A percentile compares a stretch with the other conserved stretches of the same genome.
Conservation (phyloP, 108 stramenopile species). For the Cyclotella baltica region DNA sequence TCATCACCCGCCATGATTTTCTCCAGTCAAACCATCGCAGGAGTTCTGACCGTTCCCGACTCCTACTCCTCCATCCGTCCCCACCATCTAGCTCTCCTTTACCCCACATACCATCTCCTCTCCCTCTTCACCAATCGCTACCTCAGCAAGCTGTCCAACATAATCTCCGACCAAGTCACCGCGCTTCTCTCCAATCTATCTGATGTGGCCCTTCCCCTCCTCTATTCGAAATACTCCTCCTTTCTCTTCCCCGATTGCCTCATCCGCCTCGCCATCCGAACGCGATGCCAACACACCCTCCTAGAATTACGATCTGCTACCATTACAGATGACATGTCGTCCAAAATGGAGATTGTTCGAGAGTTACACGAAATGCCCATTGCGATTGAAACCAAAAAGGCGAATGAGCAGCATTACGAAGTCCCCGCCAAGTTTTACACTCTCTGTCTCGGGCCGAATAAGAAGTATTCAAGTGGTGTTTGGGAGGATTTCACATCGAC, state of each 20-base stretch:
- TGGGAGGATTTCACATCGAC: constrained; percentile 44
- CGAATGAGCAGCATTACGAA: constrained; percentile 99
- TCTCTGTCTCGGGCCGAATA: constrained; percentile 85
- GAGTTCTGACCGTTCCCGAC: neutral
- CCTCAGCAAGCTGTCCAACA: constrained; percentile 40
- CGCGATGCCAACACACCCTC: constrained; percentile 67
- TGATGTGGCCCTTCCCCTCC: constrained; percentile 52
- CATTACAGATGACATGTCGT: constrained; percentile 50
- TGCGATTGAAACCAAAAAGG: constrained; percentile 87
- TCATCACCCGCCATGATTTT: neutral
- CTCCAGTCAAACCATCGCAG: neutral
- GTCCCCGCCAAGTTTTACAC: constrained; percentile 94
- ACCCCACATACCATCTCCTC: constrained; percentile 43
- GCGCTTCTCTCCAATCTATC: constrained; percentile 47
- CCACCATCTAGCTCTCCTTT: constrained; percentile 64
- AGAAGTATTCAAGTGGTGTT: constrained; percentile 92
- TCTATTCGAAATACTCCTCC: constrained; percentile 55
- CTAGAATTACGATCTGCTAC: constrained; percentile 38
- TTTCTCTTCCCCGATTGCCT: constrained; percentile 67
- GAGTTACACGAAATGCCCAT: constrained; percentile 76
- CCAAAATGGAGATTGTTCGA: constrained; percentile 63
- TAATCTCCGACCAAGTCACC: constrained; percentile 43
- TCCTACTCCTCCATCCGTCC: constrained; percentile 61
- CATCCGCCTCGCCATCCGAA: constrained; percentile 78
- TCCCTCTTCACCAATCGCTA: constrained; percentile 55